These are phyloP conservation scores for Herpetomonas samuelpessoai DNA, from an alignment of 208 protist species.

Conservation along the genomic window DNA sequence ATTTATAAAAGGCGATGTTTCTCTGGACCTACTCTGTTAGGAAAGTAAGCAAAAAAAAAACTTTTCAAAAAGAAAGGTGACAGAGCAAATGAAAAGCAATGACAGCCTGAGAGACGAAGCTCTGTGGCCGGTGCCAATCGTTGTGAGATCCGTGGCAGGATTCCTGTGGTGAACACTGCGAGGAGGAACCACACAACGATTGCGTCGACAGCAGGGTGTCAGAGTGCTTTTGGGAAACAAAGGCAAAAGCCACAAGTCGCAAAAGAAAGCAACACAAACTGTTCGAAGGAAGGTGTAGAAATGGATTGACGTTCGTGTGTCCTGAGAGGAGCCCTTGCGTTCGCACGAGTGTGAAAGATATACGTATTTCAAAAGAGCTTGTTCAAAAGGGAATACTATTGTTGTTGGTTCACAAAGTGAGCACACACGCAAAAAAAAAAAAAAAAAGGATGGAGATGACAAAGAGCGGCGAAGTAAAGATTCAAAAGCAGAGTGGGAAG, in stretches of 20 bases:
- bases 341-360: background rate
- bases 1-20: background rate
- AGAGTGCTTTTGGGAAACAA: no score
- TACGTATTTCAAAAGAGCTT: constrained; percentile 6
- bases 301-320: no score
- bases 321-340: no score
- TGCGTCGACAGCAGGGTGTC: no score
- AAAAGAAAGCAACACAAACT: no score
- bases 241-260: no score
- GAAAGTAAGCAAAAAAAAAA: constrained; percentile 7
- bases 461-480: constrained; percentile 13
- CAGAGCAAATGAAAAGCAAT: background rate
- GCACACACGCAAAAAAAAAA: constrained; percentile 17
- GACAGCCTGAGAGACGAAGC: constrained; percentile 4
- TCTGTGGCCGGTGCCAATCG: background rate
- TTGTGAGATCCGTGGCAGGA: no score
- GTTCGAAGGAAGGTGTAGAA: no score
- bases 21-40: background rate
- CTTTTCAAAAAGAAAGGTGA: constrained; percentile 1
- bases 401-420: constrained; percentile 1
- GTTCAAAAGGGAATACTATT: constrained; percentile 11
- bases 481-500: constrained; percentile 11
- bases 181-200: no score
- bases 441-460: no score
- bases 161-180: no score